Percentiles rank a stretch among this genome's conserved stretches.
Conservation (phyloP, 2,329 filamentous ascomycete genomes). For the Aspergillus pseudonomiae region DNA sequence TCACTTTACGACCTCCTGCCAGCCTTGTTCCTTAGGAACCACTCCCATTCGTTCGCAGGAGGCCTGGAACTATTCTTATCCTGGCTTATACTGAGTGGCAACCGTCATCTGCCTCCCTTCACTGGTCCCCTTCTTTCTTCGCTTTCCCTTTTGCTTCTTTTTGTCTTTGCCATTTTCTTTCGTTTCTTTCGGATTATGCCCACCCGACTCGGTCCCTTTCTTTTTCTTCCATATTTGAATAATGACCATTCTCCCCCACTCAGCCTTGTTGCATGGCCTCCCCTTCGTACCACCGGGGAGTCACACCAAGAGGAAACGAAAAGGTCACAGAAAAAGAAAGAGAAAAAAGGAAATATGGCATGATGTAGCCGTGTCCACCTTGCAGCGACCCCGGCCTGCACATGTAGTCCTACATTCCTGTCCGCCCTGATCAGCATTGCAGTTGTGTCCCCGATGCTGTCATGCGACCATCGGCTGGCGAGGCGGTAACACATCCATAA, state of each 20-base stretch:
- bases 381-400: neutral
- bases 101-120: neutral
- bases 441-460: neutral
- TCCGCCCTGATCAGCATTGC: constrained; percentile 2
- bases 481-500: neutral
- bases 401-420: constrained; percentile 3
- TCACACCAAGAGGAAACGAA: neutral
- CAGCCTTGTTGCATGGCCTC: neutral
- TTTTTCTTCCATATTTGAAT: neutral
- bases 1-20: neutral
- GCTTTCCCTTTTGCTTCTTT: neutral
- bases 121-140: neutral
- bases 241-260: neutral
- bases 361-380: neutral
- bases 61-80: neutral
- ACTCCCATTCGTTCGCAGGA: neutral
- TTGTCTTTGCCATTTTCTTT: neutral
- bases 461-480: neutral
- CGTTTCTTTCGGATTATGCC: neutral
- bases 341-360: neutral
- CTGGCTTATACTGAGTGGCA: neutral
- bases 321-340: neutral
- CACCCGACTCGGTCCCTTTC: no score
- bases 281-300: neutral
- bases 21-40: neutral